Evolutionary conservation across 2,329 filamentous ascomycete species (phyloP), one percentile per base, ranked within the genome.

Genomic region (Venturia effusa): DNA sequence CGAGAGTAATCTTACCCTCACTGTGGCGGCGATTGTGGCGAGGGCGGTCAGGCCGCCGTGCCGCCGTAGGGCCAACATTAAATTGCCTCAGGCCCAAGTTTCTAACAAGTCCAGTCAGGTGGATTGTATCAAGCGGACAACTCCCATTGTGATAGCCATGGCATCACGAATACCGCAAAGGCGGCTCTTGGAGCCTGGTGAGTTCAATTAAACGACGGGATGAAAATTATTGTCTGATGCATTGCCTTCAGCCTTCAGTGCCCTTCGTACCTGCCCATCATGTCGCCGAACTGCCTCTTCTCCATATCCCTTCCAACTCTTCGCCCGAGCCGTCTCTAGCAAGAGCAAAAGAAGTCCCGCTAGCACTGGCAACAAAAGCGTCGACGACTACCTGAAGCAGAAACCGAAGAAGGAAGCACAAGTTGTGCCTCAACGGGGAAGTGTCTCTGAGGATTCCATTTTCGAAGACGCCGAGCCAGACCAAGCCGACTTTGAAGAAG

Each of bases 381-480:
- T 60, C 24, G 59, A 60, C 15, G 59, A 60, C 10, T 60, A 27
- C 10, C 40, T 60, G n/a, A 60, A 60, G 6, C 15, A 22, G n/a
- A 60, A 60, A 60, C 59, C 59, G 13, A 40, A 60, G 15, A 60
- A 27, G 37, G 30, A 19, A n/a, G 59, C 34, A 17, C n/a, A 27
- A 19, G 4, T 41, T 15, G 34, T 43, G 27, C 59, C 59, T 17
- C 34, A 41, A 19, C 30, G 41, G 40, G 65, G 59, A 22, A 68
- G 75, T 69, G 74, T 84, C 34, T 72, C 81, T 34, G 69, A 73
- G 24, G 76, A 76, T 63, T 82, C 81, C 67, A 82, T 84, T 67
- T 83, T 85, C 74, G 77, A 79, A 68, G 77, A 78, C 66, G 73
- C 74, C 13, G 15, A 37, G 15, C 37, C 51, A 11, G 64, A 60